Evolutionary conservation across 441 rosid species (phyloP).

Genomic region (Pelargonium citronellum): DNA sequence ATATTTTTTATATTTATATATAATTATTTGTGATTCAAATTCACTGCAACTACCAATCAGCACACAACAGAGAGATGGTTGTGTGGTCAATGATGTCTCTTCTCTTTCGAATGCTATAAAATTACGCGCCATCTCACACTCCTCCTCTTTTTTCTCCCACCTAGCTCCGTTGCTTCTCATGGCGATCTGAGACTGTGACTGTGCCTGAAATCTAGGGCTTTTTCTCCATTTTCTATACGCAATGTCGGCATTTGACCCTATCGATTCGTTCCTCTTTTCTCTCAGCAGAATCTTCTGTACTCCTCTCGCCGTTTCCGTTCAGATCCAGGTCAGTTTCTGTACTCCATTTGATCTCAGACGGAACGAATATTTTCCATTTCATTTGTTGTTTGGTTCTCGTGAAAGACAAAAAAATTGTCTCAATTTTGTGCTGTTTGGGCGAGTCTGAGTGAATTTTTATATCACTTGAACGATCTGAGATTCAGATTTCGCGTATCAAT

Average conservation of each 20-base stretch:
- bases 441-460: too few species aligned
- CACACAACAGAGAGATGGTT: background rate
- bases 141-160: background rate
- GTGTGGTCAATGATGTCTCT: background rate
- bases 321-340: slow-evolving; percentile 70
- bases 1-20: too few species aligned
- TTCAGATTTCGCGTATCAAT: background rate
- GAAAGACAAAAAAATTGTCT: background rate
- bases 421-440: background rate
- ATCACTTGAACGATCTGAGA: background rate
- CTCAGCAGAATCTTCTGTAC: slow-evolving; percentile 60
- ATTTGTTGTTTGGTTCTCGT: background rate
- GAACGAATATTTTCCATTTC: background rate
- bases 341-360: background rate
- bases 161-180: slow-evolving; percentile 1
- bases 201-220: slow-evolving; percentile 4
- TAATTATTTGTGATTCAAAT: background rate
- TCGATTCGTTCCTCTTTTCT: slow-evolving; percentile 78
- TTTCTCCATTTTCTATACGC: background rate
- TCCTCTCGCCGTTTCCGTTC: slow-evolving; percentile 68
- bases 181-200: background rate
- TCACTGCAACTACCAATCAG: background rate
- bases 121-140: background rate
- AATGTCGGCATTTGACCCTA: slow-evolving; percentile 47
- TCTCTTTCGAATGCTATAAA: background rate